These are phyloP conservation scores for Xylariaceae sp. DNA, from an alignment of 2,329 filamentous ascomycete species.

Conservation along the genomic window DNA sequence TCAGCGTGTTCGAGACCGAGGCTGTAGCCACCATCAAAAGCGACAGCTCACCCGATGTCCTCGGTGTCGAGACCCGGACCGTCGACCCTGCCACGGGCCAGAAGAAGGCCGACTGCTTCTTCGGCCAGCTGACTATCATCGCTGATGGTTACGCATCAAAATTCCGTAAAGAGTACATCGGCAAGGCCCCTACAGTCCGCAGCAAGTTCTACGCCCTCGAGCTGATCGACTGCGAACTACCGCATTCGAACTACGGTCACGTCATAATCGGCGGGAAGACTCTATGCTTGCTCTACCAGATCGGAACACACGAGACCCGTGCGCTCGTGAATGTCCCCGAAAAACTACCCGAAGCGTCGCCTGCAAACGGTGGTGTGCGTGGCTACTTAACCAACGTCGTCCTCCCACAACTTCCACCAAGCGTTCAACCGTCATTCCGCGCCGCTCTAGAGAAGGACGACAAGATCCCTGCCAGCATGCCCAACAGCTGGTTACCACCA, in stretches of 20 bases:
- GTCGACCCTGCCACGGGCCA: conserved; percentile 49
- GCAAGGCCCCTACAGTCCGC: conserved; percentile 61
- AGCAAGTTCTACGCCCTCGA: conserved; percentile 94
- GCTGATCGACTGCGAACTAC: conserved; percentile 79
- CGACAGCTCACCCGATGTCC: conserved; percentile 62
- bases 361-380: conserved; percentile 75
- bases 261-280: conserved; percentile 73
- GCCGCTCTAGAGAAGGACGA: conserved; percentile 68
- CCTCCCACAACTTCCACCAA: conserved; percentile 67
- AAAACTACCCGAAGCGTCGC: conserved; percentile 65
- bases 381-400: conserved; percentile 76
- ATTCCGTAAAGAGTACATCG: conserved; percentile 77
- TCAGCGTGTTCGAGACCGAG: conserved; percentile 87
- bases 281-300: conserved; percentile 92
- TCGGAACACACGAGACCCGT: conserved; percentile 89
- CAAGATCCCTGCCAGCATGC: conserved; percentile 77
- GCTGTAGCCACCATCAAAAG: conserved; percentile 70
- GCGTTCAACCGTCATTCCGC: conserved; percentile 67
- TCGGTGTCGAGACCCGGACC: conserved; percentile 76
- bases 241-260: conserved; percentile 71
- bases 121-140: conserved; percentile 80
- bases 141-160: conserved; percentile 90
- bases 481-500: conserved; percentile 88
- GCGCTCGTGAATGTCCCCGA: conserved; percentile 84
- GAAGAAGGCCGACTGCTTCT: conserved; percentile 69